phyloP scores from a whole-genome alignment of 2,329 filamentous ascomycete species.

The Xylaria hypoxylon region DNA sequence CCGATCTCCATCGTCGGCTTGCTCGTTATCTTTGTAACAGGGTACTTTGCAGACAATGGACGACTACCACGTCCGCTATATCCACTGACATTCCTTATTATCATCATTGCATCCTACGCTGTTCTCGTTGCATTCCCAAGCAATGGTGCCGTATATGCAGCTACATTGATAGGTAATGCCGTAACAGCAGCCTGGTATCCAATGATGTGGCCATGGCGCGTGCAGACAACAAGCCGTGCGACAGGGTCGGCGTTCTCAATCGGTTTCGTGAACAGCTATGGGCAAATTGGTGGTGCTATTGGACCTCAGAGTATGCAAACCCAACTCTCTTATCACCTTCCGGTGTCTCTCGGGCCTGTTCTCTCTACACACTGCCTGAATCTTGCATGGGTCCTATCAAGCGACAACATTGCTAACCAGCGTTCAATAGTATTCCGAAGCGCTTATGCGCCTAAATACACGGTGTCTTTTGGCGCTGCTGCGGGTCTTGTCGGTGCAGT shows the following conservation, averaged over 20 bases:
- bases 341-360: neutral
- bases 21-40: constrained; percentile 56
- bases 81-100: constrained; percentile 56
- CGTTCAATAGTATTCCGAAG: constrained; percentile 53
- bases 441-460: constrained; percentile 60
- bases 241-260: constrained; percentile 64
- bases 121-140: constrained; percentile 60
- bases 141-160: constrained; percentile 60
- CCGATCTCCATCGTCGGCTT: constrained; percentile 58
- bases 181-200: constrained; percentile 59
- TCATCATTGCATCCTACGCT: constrained; percentile 59
- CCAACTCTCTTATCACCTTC: neutral
- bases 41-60: constrained; percentile 57
- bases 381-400: neutral
- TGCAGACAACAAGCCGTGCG: constrained; percentile 59
- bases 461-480: constrained; percentile 56
- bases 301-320: constrained; percentile 54
- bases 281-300: constrained; percentile 61
- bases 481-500: constrained; percentile 58
- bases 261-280: constrained; percentile 63
- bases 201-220: constrained; percentile 65
- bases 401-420: constrained; percentile 2
- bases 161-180: constrained; percentile 58
- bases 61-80: constrained; percentile 58
- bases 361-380: neutral